These are phyloP conservation scores for Ambrosiella xylebori DNA, from an alignment of 2,329 filamentous ascomycete species.

Conservation along the genomic window DNA sequence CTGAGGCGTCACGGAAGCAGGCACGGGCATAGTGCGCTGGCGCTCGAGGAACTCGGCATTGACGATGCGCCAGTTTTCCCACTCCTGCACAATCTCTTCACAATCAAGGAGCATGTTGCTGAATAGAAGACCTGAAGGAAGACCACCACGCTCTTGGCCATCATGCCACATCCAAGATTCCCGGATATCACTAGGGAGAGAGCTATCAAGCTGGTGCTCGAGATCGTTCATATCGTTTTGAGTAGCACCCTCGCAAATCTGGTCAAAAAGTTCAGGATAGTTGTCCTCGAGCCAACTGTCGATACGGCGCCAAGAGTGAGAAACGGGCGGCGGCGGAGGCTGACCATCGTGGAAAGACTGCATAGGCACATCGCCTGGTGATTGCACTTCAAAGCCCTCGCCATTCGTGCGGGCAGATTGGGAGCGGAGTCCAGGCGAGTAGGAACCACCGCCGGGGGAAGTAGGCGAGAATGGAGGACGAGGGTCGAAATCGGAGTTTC, in stretches of 20 bases:
- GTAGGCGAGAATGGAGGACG: conserved; percentile 26
- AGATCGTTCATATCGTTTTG: conserved; percentile 91
- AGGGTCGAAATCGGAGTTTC: conserved; percentile 22
- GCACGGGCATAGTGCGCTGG: conserved; percentile 18
- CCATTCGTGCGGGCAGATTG: conserved; percentile 48
- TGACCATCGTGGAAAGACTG: conserved; percentile 86
- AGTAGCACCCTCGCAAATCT: conserved; percentile 81
- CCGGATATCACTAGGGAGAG: conserved; percentile 78
- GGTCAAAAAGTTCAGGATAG: conserved; percentile 86
- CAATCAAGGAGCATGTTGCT: conserved; percentile 91
- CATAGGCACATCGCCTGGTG: conserved; percentile 79
- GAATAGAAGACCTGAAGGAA: conserved; percentile 83
- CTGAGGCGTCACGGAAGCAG: conserved; percentile 33
- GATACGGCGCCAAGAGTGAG: conserved; percentile 86
- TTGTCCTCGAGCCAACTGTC: conserved; percentile 88
- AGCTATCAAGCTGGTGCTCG: conserved; percentile 89
- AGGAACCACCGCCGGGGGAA: conserved; percentile 49
- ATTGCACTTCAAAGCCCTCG: conserved; percentile 52
- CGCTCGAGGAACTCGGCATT: conserved; percentile 72
- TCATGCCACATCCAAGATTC: conserved; percentile 85
- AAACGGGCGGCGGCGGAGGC: conserved; percentile 72
- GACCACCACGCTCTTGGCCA: conserved; percentile 87
- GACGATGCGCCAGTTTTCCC: conserved; percentile 88
- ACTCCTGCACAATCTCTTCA: conserved; percentile 95
- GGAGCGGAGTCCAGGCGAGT: conserved; percentile 83